Evolutionary conservation across 2,329 filamentous ascomycete species (phyloP).

Genomic region (Colletotrichum horii): DNA sequence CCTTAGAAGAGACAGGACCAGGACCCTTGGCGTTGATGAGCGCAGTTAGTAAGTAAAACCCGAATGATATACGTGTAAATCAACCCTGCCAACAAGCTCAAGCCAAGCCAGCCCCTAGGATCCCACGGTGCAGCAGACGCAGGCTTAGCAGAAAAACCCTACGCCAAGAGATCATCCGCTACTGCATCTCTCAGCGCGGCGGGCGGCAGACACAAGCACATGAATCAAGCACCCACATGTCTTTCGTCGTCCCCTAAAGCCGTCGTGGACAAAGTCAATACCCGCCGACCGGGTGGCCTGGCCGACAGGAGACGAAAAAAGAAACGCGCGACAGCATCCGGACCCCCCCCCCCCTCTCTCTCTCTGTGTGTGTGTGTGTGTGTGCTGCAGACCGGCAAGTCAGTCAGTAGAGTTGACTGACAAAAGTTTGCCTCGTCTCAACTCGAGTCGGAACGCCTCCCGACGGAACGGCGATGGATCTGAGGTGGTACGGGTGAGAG

Average conservation of each 20-base stretch:
- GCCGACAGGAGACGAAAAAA: background rate
- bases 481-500: background rate
- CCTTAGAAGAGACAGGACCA: background rate
- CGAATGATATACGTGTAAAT: background rate
- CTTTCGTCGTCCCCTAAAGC: background rate
- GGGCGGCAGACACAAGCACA: background rate
- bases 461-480: background rate
- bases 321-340: background rate
- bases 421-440: constrained; percentile 1
- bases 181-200: constrained; percentile 5
- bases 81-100: background rate
- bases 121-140: background rate
- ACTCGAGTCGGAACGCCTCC: background rate
- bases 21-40: background rate
- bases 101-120: background rate
- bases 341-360: background rate
- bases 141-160: background rate
- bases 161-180: constrained; percentile 15
- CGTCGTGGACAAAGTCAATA: background rate
- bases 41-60: background rate
- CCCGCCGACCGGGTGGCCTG: background rate
- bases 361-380: background rate
- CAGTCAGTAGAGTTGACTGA: background rate
- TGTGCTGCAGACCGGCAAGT: background rate
- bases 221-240: background rate